Base-by-base conservation (phyloP, 768 basidiomycete species). In the Phanerochaete sordida region DNA sequence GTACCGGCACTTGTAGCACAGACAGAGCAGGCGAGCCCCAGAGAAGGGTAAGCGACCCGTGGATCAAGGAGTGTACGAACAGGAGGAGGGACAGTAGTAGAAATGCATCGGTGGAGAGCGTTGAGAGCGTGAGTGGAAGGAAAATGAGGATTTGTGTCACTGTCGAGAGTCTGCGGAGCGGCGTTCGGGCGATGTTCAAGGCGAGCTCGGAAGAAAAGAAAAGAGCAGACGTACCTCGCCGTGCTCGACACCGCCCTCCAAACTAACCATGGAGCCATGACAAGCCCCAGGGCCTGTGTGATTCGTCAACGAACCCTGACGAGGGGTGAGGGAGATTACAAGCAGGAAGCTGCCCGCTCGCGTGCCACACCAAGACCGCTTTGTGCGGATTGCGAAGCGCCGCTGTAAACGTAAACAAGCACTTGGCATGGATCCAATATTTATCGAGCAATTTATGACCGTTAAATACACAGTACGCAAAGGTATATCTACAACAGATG, bases 1-100 rank as follows among this genome's bases (percentile, higher is more conserved):
- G 91, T 78, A 92, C 86, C 9, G 92, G 92, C 31, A 93, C 82
- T 74, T 94, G 92, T 58, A 93, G 77, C 60, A 94, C 79, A 15
- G 90, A 85, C 53, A 93, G 79, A 15, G 84, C 81, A 48, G 84
- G 77, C 13, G 89, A 90, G 58, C 84, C 84, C 84, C 85, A 90
- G 59, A 91, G 65, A 44, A 90, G 79, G 60, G 84, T 77, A 67
- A 93, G 78, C 1, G 90, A 90, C 58, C 91, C 90, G 78, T 94
- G 92, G 49, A 93, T 84, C 72, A 93, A 79, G 0, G 90, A 84
- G 69, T 93, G 91, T 31, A 81, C 66, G 53, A 88, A 86, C 54
- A 93, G 78, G 13, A 93, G 82, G 21, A 94, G 78, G 11, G 92
- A 93, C 35, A 93, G 84, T 27, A 91, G 76, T 44, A 94, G 84